phyloP scores from a whole-genome alignment of 2,329 filamentous ascomycete species.

The Colletotrichum abscissum region DNA sequence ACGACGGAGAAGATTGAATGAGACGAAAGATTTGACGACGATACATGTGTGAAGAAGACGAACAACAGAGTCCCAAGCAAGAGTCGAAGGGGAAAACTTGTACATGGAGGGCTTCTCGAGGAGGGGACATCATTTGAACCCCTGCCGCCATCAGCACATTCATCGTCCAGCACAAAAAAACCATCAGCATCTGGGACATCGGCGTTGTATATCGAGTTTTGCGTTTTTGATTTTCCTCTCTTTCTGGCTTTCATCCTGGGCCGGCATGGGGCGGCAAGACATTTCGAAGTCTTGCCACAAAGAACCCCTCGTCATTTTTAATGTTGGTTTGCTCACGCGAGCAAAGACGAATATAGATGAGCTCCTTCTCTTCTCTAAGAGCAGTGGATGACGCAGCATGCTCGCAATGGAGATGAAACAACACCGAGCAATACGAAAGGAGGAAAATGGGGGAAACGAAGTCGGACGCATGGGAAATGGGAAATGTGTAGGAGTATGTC shows the following conservation, averaged over 20 bases:
- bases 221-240: slow-evolving; percentile 11
- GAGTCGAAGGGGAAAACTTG: not conserved
- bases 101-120: slow-evolving; percentile 15
- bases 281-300: not conserved
- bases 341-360: slow-evolving; percentile 20
- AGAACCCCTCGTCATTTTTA: slow-evolving; percentile 25
- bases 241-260: slow-evolving; percentile 29
- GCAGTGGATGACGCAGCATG: not conserved
- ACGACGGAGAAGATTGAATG: not conserved
- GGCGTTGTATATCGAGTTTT: slow-evolving; percentile 29
- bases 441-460: slow-evolving; percentile 6
- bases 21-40: not conserved
- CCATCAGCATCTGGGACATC: slow-evolving; percentile 30
- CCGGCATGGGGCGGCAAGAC: slow-evolving; percentile 16
- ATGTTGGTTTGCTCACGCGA: slow-evolving; percentile 30
- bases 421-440: not conserved
- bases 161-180: slow-evolving; percentile 24
- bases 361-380: not conserved
- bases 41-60: slow-evolving; percentile 16
- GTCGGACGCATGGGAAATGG: slow-evolving; percentile 15
- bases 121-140: not conserved
- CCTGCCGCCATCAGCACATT: slow-evolving; percentile 13
- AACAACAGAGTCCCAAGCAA: slow-evolving; percentile 1
- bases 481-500: slow-evolving; percentile 32
- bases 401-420: not conserved